Evolutionary conservation across 768 basidiomycete genomes (phyloP).

Genomic region (Phaeotremella fagi): DNA sequence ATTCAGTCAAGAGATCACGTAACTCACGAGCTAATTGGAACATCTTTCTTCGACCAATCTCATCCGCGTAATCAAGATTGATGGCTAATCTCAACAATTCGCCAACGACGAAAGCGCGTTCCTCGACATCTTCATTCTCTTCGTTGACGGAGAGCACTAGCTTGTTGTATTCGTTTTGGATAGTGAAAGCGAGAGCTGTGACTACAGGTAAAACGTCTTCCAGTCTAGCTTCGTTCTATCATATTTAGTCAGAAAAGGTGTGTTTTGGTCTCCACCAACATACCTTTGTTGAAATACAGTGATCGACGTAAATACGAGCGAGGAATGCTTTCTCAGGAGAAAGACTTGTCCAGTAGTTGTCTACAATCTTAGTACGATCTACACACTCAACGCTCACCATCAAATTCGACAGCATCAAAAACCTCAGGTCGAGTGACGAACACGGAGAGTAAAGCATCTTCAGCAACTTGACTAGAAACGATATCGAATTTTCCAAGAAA

Average conservation of each 20-base stretch:
- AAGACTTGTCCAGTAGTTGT: slow-evolving; percentile 64
- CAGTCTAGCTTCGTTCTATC: slow-evolving; percentile 57
- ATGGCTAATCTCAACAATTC: slow-evolving; percentile 76
- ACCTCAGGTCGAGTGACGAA: slow-evolving; percentile 65
- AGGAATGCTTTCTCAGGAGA: slow-evolving; percentile 75
- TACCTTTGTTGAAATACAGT: slow-evolving; percentile 58
- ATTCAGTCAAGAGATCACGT: not conserved
- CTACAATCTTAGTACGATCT: too few relatives aligned
- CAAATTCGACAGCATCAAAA: slow-evolving; percentile 65
- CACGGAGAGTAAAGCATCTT: slow-evolving; percentile 68
- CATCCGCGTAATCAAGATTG: slow-evolving; percentile 83
- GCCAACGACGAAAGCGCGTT: slow-evolving; percentile 64
- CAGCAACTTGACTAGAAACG: slow-evolving; percentile 54
- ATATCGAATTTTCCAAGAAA: slow-evolving; percentile 47
- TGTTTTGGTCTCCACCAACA: slow-evolving; percentile 1
- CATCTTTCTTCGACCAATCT: slow-evolving; percentile 84
- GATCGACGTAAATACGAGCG: slow-evolving; percentile 73
- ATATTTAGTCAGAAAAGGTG: not conserved
- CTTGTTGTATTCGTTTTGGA: slow-evolving; percentile 67
- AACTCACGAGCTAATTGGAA: slow-evolving; percentile 73
- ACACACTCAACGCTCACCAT: slow-evolving; percentile 57
- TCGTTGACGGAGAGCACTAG: slow-evolving; percentile 50
- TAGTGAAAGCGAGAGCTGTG: slow-evolving; percentile 68
- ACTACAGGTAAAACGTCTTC: slow-evolving; percentile 76
- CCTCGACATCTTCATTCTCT: slow-evolving; percentile 41